phyloP scores from a whole-genome alignment of 1,139 yeast species.

The Debaryomyces singareniensis region DNA sequence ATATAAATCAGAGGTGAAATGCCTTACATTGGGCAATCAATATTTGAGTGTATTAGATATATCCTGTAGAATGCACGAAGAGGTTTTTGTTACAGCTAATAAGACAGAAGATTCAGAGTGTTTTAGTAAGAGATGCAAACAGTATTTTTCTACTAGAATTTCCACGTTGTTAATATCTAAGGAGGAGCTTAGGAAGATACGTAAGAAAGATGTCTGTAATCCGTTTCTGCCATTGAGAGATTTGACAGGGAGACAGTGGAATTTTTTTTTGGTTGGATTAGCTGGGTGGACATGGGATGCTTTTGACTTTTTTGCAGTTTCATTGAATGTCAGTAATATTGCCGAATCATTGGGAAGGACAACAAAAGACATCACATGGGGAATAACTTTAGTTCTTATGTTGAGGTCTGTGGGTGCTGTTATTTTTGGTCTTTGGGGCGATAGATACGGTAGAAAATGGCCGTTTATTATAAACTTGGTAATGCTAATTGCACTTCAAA shows the following conservation, averaged over 20 bases:
- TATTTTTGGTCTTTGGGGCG: slow-evolving; percentile 33
- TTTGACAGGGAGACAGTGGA: slow-evolving; percentile 29
- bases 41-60: too few relatives aligned
- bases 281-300: slow-evolving; percentile 42
- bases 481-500: slow-evolving; percentile 28
- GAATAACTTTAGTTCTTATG: slow-evolving; percentile 40
- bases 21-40: too few relatives aligned
- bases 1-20: too few relatives aligned
- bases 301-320: slow-evolving; percentile 34
- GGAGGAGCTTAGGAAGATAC: too few relatives aligned
- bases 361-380: slow-evolving; percentile 33
- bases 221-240: slow-evolving; percentile 16
- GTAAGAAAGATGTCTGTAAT: slow-evolving; percentile 3
- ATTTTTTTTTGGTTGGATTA: slow-evolving; percentile 27
- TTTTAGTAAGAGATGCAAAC: too few relatives aligned
- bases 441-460: slow-evolving; percentile 31
- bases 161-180: slow-evolving; percentile 1
- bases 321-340: slow-evolving; percentile 25
- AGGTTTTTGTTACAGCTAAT: too few relatives aligned
- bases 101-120: too few relatives aligned
- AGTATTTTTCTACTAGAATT: slow-evolving; percentile 1
- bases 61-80: too few relatives aligned
- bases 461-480: slow-evolving; percentile 28
- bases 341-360: slow-evolving; percentile 21
- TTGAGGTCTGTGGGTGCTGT: slow-evolving; percentile 39